Conservation (phyloP, 2,329 filamentous ascomycete genomes). For the Aplosporella prunicola region DNA sequence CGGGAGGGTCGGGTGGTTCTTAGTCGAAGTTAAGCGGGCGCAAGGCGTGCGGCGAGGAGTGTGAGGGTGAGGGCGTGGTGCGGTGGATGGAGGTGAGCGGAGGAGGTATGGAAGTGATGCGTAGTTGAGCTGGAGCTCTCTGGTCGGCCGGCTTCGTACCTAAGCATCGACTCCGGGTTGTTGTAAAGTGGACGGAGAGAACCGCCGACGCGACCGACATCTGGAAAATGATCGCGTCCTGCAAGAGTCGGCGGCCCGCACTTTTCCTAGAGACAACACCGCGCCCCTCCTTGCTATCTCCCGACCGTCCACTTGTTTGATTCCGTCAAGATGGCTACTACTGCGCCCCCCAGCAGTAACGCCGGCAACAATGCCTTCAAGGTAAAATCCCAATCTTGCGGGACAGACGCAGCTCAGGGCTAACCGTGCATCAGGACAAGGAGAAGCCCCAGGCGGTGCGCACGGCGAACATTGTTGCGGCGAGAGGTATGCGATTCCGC, state of each 20-base stretch:
- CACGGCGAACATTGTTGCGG: slow-evolving; percentile 92
- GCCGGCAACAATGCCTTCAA: slow-evolving; percentile 59
- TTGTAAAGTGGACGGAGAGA: neutral
- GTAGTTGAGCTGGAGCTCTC: too few relatives aligned
- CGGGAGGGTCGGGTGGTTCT: neutral
- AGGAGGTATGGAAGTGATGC: neutral
- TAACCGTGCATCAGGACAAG: slow-evolving; percentile 55
- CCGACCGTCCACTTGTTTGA: slow-evolving; percentile 6
- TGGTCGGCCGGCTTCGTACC: neutral
- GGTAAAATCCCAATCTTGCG: slow-evolving; percentile 27
- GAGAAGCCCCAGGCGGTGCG: slow-evolving; percentile 98
- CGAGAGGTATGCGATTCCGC: slow-evolving; percentile 65
- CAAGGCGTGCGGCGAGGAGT: neutral
- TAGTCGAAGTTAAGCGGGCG: neutral
- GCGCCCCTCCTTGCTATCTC: slow-evolving; percentile 9
- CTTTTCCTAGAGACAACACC: too few relatives aligned
- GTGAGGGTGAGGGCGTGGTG: neutral
- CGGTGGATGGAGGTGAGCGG: neutral
- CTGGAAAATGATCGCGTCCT: too few relatives aligned
- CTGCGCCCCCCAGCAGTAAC: slow-evolving; percentile 15
- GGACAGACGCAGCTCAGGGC: slow-evolving; percentile 22
- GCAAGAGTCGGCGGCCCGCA: too few relatives aligned
- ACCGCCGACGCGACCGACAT: too few relatives aligned
- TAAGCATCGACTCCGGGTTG: neutral
- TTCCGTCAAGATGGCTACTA: slow-evolving; percentile 40